Evolutionary conservation across 345 rosid species (phyloP).

Genomic region (Kernera saxatilis): DNA sequence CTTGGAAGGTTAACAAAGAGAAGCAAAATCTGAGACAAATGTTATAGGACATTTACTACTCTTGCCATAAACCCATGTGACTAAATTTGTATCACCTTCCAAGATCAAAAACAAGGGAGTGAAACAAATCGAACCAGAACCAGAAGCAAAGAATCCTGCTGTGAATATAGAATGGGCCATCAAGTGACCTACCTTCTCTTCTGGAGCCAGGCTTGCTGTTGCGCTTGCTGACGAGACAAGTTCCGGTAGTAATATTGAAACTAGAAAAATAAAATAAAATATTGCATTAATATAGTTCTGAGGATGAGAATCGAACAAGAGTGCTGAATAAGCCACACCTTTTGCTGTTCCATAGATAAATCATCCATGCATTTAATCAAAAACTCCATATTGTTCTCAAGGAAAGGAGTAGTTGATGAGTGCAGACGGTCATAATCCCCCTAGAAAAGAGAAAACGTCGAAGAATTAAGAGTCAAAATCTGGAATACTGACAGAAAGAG

Average conservation of each 20-base stretch:
- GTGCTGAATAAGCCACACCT: slow-evolving; percentile 42
- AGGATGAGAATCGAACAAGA: background rate
- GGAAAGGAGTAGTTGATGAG: slow-evolving; percentile 71
- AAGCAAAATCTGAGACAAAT: background rate
- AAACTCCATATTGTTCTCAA: slow-evolving; percentile 93
- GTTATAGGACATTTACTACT: background rate
- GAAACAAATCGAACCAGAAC: background rate
- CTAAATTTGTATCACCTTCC: background rate
- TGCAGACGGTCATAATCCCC: slow-evolving; percentile 90
- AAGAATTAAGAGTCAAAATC: background rate
- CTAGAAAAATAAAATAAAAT: slow-evolving; percentile 37
- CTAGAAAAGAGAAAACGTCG: slow-evolving; percentile 27
- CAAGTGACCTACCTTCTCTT: slow-evolving; percentile 63
- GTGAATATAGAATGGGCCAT: background rate
- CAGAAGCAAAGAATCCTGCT: background rate
- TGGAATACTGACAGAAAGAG: background rate
- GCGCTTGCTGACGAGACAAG: slow-evolving; percentile 91
- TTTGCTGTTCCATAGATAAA: slow-evolving; percentile 81
- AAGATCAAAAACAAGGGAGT: background rate
- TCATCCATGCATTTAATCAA: slow-evolving; percentile 99
- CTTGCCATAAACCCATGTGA: background rate
- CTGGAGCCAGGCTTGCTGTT: slow-evolving; percentile 99
- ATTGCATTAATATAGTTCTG: background rate
- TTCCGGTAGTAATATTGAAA: slow-evolving; percentile 83
- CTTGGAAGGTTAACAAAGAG: background rate